Evolutionary conservation across 2,329 filamentous ascomycete genomes (phyloP).

Genomic region (Pestalotiopsis sp.): DNA sequence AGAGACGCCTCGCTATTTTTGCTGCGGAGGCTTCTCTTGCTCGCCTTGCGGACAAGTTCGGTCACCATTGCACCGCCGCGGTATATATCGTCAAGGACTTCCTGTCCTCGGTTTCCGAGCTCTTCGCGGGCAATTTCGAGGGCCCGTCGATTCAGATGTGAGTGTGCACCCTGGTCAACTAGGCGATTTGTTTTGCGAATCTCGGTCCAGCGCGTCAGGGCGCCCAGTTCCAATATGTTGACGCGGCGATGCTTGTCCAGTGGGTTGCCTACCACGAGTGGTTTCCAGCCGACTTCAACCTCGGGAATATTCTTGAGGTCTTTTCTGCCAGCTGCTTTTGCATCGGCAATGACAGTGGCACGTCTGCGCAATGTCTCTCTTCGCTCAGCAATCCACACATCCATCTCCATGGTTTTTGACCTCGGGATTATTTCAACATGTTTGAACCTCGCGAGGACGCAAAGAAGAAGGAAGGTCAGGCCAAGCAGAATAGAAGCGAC

Average conservation of each 20-base stretch:
- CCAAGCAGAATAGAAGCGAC: conserved; percentile 68
- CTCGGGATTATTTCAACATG: conserved; percentile 70
- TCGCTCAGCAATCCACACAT: conserved; percentile 52
- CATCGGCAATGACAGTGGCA: conserved; percentile 39
- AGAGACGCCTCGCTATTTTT: conserved; percentile 26
- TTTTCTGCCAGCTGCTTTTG: conserved; percentile 28
- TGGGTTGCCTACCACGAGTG: conserved; percentile 72
- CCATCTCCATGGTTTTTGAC: conserved; percentile 58
- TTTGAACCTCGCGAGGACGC: conserved; percentile 66
- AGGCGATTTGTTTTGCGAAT: conserved; percentile 65
- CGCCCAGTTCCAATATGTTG: conserved; percentile 71
- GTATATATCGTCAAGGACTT: conserved; percentile 29
- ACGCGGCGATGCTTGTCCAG: conserved; percentile 69
- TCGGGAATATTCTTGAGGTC: conserved; percentile 43
- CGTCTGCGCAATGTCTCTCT: conserved; percentile 49
- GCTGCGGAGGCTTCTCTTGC: conserved; percentile 33
- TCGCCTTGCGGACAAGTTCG: conserved; percentile 35
- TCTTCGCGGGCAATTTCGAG: conserved; percentile 34
- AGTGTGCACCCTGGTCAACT: conserved; percentile 46
- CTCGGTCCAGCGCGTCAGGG: conserved; percentile 72
- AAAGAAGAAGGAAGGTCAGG: conserved; percentile 64
- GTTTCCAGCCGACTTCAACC: conserved; percentile 65
- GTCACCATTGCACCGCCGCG: conserved; percentile 31
- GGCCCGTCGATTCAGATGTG: conserved; percentile 37
- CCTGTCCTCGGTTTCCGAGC: conserved; percentile 27